Evolutionary conservation across 176 grass and related monocot species (phyloP), one percentile per base, ranked within the genome.

Genomic region (Hsuehochloa calcarea): DNA sequence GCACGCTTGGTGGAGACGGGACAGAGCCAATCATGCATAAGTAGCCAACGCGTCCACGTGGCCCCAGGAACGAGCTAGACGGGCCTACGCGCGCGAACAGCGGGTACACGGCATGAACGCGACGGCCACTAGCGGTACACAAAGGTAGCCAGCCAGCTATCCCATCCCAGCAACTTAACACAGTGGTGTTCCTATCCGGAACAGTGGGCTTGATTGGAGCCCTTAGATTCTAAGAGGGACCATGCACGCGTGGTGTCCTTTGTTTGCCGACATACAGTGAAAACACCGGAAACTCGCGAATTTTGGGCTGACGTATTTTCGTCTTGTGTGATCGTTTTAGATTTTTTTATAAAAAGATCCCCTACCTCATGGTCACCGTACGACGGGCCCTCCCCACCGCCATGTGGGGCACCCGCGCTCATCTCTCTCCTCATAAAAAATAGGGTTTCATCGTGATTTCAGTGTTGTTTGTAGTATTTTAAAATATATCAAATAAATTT

Each of bases 181-280:
- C 8, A 23, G 12, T 63, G 0, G 11, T 10, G 20, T 8, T 59
- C 55, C 22, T 23, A 52, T 10, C 20, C 45, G 4, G 3, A 63
- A 73, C 26, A 83, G 68, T 61, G 19, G 2, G 78, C 20, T 54
- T 46, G 17, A 7, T 17, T 39, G 39, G 29, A 52, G 25, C 73
- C 73, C 63, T 68, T 3, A 34, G 37, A 85, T 77, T 51, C 43
- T 47, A 60, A 25, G 51, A 63, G 34, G 37, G 65, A 65, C 38
- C n/a, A 34, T 34, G 47, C 15, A 15, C 1, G 13, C 46, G 45
- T 49, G 78, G 20, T 82, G 87, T 81, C 74, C 75, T 78, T 10
- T 2, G 38, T 89, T 89, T 84, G 74, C 81, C 75, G 47, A 89
- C 81, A 84, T 20, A 69, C 65, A 73, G 75, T 59, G 56, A 9